Conservation (phyloP, 345 rosid genomes). For the Populus alba region DNA sequence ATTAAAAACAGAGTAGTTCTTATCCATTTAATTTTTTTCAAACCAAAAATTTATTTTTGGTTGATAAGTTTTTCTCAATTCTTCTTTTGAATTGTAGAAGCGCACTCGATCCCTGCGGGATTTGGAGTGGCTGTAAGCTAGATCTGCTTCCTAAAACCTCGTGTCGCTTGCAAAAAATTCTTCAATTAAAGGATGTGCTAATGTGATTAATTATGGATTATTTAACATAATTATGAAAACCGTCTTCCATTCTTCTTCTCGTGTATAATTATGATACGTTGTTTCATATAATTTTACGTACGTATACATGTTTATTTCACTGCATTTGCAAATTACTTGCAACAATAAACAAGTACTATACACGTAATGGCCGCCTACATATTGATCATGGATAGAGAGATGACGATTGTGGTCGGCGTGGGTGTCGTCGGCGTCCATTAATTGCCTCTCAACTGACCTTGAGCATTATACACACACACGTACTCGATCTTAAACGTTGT, state of each 20-base stretch:
- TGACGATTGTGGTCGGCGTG: constrained; percentile 18
- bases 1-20: not conserved
- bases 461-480: not conserved
- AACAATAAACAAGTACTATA: not conserved
- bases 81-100: not conserved
- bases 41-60: constrained; percentile 12
- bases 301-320: no score
- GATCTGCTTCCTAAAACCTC: not conserved
- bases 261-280: no score
- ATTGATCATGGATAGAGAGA: not conserved
- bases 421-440: constrained; percentile 5
- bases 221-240: no score
- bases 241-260: no score
- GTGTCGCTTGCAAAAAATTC: not conserved
- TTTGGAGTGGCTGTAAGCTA: constrained; percentile 17
- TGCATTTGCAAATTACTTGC: not conserved
- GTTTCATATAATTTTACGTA: no score
- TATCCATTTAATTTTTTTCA: not conserved
- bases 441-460: constrained; percentile 34
- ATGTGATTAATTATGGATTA: no score
- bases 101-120: constrained; percentile 18
- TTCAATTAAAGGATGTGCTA: not conserved
- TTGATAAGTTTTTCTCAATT: not conserved
- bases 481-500: constrained; percentile 23
- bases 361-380: not conserved